Conservation (phyloP, 495 filamentous ascomycete species). For the Podospora fimiseda region DNA sequence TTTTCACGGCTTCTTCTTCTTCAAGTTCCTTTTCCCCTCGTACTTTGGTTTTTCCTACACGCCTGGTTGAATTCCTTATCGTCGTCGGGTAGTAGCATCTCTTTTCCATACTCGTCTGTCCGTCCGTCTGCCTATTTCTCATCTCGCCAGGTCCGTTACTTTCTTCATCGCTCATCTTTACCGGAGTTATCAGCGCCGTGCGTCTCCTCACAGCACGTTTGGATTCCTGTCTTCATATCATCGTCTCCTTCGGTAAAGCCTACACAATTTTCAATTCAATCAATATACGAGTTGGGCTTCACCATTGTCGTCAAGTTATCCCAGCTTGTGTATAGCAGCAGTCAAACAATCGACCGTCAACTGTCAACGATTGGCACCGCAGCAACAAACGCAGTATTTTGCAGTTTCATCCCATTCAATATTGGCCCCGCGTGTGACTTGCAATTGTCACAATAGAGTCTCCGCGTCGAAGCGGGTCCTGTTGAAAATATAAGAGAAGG, state of each 20-base stretch:
- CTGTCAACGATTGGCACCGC: not conserved
- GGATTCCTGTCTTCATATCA: constrained; percentile 13
- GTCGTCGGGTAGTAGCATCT: constrained; percentile 24
- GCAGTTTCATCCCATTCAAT: not conserved
- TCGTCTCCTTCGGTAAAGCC: constrained; percentile 5
- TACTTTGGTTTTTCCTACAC: constrained; percentile 23
- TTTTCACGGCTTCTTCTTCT: constrained; percentile 43
- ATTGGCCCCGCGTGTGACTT: not conserved
- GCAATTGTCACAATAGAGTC: not conserved
- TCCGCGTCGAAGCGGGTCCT: not conserved
- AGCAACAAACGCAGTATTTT: not conserved
- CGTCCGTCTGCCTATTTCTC: constrained; percentile 7
- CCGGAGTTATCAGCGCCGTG: too few relatives aligned
- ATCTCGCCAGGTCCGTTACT: not conserved
- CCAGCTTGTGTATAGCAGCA: too few relatives aligned
- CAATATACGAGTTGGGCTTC: not conserved
- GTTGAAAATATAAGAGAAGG: not conserved
- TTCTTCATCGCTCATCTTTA: not conserved
- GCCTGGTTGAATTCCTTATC: constrained; percentile 30
- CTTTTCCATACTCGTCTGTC: constrained; percentile 17
- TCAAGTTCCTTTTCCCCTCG: constrained; percentile 43
- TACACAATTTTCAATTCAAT: not conserved
- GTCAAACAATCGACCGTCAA: constrained; percentile 6
- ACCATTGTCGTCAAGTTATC: constrained; percentile 7
- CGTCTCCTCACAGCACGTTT: too few relatives aligned